Base-by-base conservation (phyloP, 805 yeast species). In the Myxozyma kluyveri region DNA sequence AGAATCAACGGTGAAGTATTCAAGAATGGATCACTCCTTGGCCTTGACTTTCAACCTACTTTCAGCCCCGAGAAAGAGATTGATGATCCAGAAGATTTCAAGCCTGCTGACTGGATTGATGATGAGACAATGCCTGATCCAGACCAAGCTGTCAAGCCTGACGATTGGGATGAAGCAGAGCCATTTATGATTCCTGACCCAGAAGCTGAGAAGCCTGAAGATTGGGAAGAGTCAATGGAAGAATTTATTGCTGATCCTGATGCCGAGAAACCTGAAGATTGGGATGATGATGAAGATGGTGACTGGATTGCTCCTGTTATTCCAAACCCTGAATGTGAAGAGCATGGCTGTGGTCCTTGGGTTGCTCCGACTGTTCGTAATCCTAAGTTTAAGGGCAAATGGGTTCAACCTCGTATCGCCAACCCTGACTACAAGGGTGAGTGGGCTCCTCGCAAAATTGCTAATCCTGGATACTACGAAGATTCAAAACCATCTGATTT, bases 271-370 rank as follows among this genome's bases (percentile, higher is more conserved):
- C 96, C 96, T 18, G 84, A 74, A 41, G 83, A 78, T 63, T 89
- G 96, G 96, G 86, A 86, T 65, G 96, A 87, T 38, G 90, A 83
- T 60, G 90, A 85, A 65, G 96, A 88, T 65, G 96, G 96, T 3
- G 83, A 76, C 63, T 90, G 95, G 95, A 63, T 72, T 39, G 84
- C 89, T 2, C 89, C 91, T 23, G 67, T 73, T 43, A 74, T 88
- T 42, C 72, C 72, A 41, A 89, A 89, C 66, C 96, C 96, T 9
- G 80, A 72, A 52, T 89, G 97, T 69, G 74, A 70, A 27, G 62
- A 64, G 12, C 60, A 68, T 29, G 95, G 95, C 4, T 89, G 97
- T 69, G 96, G 96, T 39, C 71, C 75, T 56, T 90, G 95, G 96
- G 68, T 68, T 44, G 77, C 87, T 4, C 91, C 88, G 33, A 52